Base-by-base conservation (phyloP, 805 yeast species). In the Wickerhamiella azyma region DNA sequence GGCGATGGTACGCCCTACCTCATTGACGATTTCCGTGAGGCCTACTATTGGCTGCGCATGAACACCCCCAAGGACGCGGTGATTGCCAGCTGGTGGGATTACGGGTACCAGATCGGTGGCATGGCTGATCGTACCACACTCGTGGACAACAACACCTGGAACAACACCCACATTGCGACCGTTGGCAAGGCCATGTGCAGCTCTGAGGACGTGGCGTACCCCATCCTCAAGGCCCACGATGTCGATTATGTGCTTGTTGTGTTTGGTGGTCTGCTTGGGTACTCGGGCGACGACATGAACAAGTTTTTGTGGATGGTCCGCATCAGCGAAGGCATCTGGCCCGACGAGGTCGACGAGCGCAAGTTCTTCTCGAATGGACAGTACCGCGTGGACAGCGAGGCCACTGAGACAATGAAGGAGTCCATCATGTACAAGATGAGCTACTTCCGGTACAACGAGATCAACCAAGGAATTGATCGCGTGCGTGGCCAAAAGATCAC, bases 21-120 rank as follows among this genome's bases (percentile, higher is more conserved):
- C 54, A 92, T 92, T 59, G 99, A 92, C 64, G 99, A 92, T 65
- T 92, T 81, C 71, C 79, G 99, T 67, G 99, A 92, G 70, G 98
- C 97, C 9, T 92, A 92, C 69, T 92, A 89, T 64, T 92, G 98
- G 98, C 71, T 92, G 57, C 79, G 98, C 60, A 88, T 89, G 95
- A 92, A 92, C 68, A 92, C 98, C 0, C 78, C 83, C 2, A 96
- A 92, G 62, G 97, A 92, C 62, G 83, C 96, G 30, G 88, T 84
- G 64, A 82, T 92, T 50, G 85, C 94, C 81, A 81, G 96, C 9
- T 92, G 99, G 98, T 92, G 99, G 99, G 98, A 94, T 70, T 94
- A 94, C 61, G 99, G 99, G 46, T 92, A 92, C 66, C 99, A 92
- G 70, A 92, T 92, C 59, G 98, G 98, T 57, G 99, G 99, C 52